Percentiles rank a stretch among this genome's conserved stretches.
Evolutionary conservation across 805 yeast genomes (phyloP).

Genomic region (Hanseniaspora valbyensis): DNA sequence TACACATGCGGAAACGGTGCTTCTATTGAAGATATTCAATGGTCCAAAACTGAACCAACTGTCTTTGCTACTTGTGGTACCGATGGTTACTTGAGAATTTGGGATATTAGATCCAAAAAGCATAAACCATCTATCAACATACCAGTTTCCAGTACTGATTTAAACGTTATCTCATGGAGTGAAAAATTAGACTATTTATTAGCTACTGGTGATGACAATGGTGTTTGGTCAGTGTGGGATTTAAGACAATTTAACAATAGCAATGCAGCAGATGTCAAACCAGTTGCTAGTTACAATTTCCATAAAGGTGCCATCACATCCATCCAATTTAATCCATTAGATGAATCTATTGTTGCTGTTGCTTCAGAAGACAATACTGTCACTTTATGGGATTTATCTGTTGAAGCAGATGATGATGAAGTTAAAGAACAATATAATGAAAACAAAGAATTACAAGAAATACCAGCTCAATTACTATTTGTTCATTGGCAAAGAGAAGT

Average conservation of each 20-base stretch:
- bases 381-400: constrained; percentile 94
- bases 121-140: constrained; percentile 85
- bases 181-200: constrained; percentile 71
- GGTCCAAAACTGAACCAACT: constrained; percentile 85
- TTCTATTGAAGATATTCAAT: constrained; percentile 92
- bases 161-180: constrained; percentile 95
- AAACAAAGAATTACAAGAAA: constrained; percentile 67
- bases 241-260: constrained; percentile 66
- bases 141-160: constrained; percentile 67
- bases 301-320: constrained; percentile 90
- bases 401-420: constrained; percentile 97
- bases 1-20: constrained; percentile 50
- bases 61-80: constrained; percentile 93
- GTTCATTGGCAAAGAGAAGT: constrained; percentile 98
- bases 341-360: constrained; percentile 91
- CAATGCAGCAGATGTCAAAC: constrained; percentile 37
- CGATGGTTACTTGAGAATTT: constrained; percentile 83
- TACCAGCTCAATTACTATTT: constrained; percentile 90
- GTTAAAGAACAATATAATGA: constrained; percentile 74
- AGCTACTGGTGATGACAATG: constrained; percentile 96
- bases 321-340: constrained; percentile 86
- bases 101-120: constrained; percentile 93
- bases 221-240: constrained; percentile 97
- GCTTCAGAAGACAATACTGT: constrained; percentile 95
- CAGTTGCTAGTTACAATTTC: constrained; percentile 92